These are phyloP conservation scores for Penicillium vulpinum DNA, from an alignment of 2,329 filamentous ascomycete species.

Conservation along the genomic window DNA sequence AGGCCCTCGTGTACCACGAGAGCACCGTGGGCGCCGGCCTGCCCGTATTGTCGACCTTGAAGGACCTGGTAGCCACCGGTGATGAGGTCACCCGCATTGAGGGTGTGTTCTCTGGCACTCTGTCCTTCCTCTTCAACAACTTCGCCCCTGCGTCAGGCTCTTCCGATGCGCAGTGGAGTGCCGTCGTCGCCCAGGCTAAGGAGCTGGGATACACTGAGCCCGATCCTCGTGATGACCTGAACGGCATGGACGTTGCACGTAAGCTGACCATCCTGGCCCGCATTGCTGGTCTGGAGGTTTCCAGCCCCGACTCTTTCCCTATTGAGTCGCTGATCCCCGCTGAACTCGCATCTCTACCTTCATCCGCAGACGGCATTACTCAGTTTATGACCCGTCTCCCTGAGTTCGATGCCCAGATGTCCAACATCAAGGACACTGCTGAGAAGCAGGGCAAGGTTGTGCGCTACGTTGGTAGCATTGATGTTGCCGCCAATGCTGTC, in stretches of 20 bases:
- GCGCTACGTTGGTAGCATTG: constrained; percentile 89
- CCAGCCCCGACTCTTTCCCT: constrained; percentile 84
- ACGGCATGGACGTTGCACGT: constrained; percentile 86
- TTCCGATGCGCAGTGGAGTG: constrained; percentile 72
- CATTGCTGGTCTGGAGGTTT: constrained; percentile 75
- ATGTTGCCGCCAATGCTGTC: constrained; percentile 75
- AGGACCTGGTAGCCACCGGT: constrained; percentile 91
- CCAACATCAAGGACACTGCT: constrained; percentile 79
- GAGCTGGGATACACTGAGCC: constrained; percentile 89
- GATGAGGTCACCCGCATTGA: constrained; percentile 91
- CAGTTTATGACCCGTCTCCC: constrained; percentile 82
- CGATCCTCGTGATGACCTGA: constrained; percentile 81
- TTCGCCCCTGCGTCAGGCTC: constrained; percentile 77
- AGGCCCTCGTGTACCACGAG: constrained; percentile 89
- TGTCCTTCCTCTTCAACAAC: constrained; percentile 97
- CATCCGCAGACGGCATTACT: constrained; percentile 59
- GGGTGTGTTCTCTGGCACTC: constrained; percentile 95
- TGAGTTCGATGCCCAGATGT: constrained; percentile 86
- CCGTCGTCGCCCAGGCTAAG: constrained; percentile 89
- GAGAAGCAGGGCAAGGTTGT: constrained; percentile 88
- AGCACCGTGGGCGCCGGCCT: constrained; percentile 91
- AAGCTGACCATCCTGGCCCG: constrained; percentile 95
- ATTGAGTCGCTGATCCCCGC: constrained; percentile 91
- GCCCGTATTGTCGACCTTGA: constrained; percentile 88
- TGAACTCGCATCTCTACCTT: constrained; percentile 73